Conservation (phyloP, 169 alveolate genomes). For the Plasmodium ovale region DNA sequence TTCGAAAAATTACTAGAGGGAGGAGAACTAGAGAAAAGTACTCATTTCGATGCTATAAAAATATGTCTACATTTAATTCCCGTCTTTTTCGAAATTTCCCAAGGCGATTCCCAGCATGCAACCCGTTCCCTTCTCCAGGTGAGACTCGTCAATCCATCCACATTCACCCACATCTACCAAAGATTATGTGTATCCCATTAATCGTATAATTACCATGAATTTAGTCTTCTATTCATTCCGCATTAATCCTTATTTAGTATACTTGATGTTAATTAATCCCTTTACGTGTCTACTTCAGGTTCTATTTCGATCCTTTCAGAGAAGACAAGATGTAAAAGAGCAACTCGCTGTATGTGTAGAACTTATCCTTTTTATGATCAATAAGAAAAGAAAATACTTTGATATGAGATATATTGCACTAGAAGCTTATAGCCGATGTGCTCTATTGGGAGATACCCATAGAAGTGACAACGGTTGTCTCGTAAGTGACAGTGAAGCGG, state of each 20-base stretch:
- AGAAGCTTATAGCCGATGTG: conserved; percentile 6
- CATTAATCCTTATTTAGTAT: too few species aligned
- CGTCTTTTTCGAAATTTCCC: background rate
- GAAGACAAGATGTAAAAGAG: background rate
- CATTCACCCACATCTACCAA: background rate
- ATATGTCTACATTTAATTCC: background rate
- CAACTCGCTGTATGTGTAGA: conserved; percentile 20
- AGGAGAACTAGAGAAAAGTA: background rate
- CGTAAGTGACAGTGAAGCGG: too few species aligned
- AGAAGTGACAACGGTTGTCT: too few species aligned
- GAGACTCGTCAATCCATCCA: background rate
- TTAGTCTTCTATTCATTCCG: background rate
- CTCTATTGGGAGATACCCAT: too few species aligned
- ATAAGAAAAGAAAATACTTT: background rate
- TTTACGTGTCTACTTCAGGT: conserved; percentile 6
- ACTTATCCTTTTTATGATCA: conserved; percentile 34
- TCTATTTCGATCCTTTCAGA: background rate
- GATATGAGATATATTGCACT: background rate
- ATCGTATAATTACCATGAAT: background rate
- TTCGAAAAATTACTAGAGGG: background rate
- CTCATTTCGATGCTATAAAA: background rate
- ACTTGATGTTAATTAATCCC: too few species aligned
- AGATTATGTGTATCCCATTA: background rate
- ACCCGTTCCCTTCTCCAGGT: too few species aligned
- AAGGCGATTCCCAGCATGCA: too few species aligned